Evolutionary conservation across 1,139 yeast species (phyloP), one percentile per base, ranked within the genome.

Genomic region (Kurtzmaniella quercitrusa): DNA sequence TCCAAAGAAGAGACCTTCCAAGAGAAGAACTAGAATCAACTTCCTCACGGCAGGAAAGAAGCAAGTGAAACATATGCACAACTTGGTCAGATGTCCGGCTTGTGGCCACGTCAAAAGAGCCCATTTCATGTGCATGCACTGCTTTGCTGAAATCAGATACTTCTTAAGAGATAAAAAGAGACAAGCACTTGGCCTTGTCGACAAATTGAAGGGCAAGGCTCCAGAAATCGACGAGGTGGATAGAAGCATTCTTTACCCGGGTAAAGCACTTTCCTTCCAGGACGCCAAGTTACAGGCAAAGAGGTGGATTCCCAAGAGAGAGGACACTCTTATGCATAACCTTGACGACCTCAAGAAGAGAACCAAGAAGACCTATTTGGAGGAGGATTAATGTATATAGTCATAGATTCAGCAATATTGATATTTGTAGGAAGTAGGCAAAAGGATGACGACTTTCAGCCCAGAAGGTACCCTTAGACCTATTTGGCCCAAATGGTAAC

Each of bases 51-150:
- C 96, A 3, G 95, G 90, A 11, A 75, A 79, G 50, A 91, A 89
- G 62, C 94, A 90, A 57, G 72, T 86, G 52, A 81, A 88, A 61
- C 82, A 83, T 44, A 73, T 87, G 52, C 78, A 82, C 47, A 85
- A 87, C 60, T 69, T 93, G 55, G 88, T 85, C 51, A 79, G 95
- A 60, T 93, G 98, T 63, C 96, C 98, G 3, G 85, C 96, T 1
- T 93, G 98, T 68, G 98, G 98, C 38, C 86, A 87, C 51, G 85
- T 81, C 54, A 91, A 91, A 66, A 76, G 97, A 58, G 82, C 94
- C 2, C 96, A 91, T 63, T 82, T 90, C 45, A 75, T 91, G 62
- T 91, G 98, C 66, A 89, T 89, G 95, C 79, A 86, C 59, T 91
- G 98, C 66, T 91, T 89, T 49, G 81, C 77, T 36, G 93, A 89